These are phyloP conservation scores for Turnera subulata DNA, from an alignment of 345 rosid species.

Conservation along the genomic window DNA sequence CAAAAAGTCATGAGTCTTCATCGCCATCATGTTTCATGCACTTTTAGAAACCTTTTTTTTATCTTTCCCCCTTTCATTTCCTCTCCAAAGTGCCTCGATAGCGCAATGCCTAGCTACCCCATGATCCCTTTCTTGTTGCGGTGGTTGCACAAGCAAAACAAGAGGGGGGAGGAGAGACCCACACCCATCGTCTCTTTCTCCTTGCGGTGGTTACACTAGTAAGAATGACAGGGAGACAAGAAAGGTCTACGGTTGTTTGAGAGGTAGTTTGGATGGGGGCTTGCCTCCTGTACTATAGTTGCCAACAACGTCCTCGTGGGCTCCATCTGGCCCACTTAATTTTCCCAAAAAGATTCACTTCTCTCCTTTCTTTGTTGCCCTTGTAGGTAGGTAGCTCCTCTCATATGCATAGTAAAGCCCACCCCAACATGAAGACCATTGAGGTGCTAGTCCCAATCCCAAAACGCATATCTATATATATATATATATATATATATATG, in stretches of 20 bases:
- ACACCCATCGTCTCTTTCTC: constrained; percentile 14
- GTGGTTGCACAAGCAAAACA: constrained; percentile 26
- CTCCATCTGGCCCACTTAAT: constrained; percentile 21
- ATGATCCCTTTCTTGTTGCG: constrained; percentile 24
- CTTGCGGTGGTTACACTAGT: constrained; percentile 21
- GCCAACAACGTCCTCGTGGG: constrained; percentile 33
- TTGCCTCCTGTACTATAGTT: constrained; percentile 47
- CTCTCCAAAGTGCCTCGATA: background rate
- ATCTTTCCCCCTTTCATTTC: background rate
- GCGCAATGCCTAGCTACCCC: constrained; percentile 3
- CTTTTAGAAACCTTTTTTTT: too few species aligned
- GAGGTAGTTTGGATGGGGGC: constrained; percentile 58
- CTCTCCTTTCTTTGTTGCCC: too few species aligned
- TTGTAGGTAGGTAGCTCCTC: constrained; percentile 33
- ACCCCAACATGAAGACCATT: constrained; percentile 18
- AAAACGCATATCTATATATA: too few species aligned
- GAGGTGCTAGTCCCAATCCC: background rate
- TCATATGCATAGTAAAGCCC: constrained; percentile 23
- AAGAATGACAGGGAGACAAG: constrained; percentile 2
- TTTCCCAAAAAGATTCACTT: constrained; percentile 28
- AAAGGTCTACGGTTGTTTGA: constrained; percentile 31
- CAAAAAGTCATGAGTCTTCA: too few species aligned
- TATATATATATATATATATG: background rate
- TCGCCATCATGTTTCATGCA: too few species aligned
- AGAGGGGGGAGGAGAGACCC: constrained; percentile 13